Evolutionary conservation across 2,329 filamentous ascomycete genomes (phyloP).

Genomic region (Fusarium compactum): DNA sequence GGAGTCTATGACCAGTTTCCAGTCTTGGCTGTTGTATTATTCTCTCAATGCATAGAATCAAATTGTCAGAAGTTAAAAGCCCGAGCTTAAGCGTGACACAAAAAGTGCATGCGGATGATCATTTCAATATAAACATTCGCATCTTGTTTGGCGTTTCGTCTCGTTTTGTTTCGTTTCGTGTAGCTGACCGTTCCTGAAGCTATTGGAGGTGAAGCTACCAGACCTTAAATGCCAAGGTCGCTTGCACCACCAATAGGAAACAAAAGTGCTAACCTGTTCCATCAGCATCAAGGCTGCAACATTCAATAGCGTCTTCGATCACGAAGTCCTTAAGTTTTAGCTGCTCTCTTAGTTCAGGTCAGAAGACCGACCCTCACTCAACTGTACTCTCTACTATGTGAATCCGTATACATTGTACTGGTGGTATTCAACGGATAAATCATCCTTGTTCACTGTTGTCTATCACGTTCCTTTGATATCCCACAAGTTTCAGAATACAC

Average conservation of each 20-base stretch:
- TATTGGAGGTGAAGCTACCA: slow-evolving; percentile 28
- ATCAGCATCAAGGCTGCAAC: slow-evolving; percentile 5
- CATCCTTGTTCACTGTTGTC: neutral
- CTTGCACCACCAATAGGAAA: slow-evolving; percentile 33
- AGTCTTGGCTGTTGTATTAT: neutral
- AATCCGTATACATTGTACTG: neutral
- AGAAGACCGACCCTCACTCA: neutral
- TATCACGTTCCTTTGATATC: slow-evolving; percentile 8
- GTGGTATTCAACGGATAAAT: neutral
- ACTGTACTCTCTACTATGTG: neutral
- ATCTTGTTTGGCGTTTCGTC: slow-evolving; percentile 21
- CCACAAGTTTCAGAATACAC: slow-evolving; percentile 19
- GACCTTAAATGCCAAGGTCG: slow-evolving; percentile 35
- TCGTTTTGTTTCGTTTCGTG: slow-evolving; percentile 38
- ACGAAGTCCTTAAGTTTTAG: slow-evolving; percentile 2
- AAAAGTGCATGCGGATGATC: neutral
- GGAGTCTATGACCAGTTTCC: slow-evolving; percentile 1
- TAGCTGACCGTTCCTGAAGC: slow-evolving; percentile 13
- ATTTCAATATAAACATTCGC: neutral
- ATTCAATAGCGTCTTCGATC: slow-evolving; percentile 4
- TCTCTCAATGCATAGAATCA: neutral
- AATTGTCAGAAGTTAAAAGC: neutral
- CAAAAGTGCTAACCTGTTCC: slow-evolving; percentile 11
- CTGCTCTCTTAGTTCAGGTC: neutral
- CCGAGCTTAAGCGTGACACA: neutral